Conservation (phyloP, 2,329 filamentous ascomycete species). For the Neopestalotiopsis rosae region DNA sequence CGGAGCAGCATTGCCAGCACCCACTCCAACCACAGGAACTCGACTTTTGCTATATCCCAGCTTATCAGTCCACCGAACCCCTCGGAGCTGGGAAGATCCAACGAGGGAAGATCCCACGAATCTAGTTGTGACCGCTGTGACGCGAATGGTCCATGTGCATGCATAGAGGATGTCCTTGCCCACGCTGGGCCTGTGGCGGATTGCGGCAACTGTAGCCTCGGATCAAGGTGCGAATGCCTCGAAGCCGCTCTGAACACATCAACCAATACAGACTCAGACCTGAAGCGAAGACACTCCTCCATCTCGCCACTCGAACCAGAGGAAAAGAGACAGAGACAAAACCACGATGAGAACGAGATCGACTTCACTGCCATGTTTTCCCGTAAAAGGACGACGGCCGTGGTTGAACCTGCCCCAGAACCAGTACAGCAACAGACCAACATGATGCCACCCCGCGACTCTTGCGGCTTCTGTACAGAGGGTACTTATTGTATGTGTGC, state of each 20-base stretch:
- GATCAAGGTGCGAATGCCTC: conserved; percentile 67
- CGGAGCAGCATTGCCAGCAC: conserved; percentile 34
- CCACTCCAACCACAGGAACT: conserved; percentile 32
- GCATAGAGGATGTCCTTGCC: conserved; percentile 63
- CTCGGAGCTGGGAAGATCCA: conserved; percentile 23
- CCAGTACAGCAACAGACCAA: conserved; percentile 34
- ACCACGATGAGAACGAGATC: conserved; percentile 64
- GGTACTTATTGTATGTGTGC: conserved; percentile 84
- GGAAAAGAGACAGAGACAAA: conserved; percentile 62
- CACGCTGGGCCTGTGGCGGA: conserved; percentile 52
- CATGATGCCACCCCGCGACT: conserved; percentile 61
- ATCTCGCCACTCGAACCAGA: conserved; percentile 46
- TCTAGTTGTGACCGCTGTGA: conserved; percentile 61
- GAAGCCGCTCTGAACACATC: conserved; percentile 47
- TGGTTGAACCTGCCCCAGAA: conserved; percentile 36
- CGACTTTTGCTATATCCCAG: conserved; percentile 61
- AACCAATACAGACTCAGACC: conserved; percentile 39
- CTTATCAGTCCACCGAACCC: conserved; percentile 60
- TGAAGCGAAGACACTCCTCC: conserved; percentile 57
- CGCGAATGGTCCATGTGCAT: conserved; percentile 59
- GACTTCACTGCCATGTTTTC: conserved; percentile 75
- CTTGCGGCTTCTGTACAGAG: conserved; percentile 83
- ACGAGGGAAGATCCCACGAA: conserved; percentile 38
- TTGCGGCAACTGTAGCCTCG: conserved; percentile 70
- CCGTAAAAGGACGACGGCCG: conserved; percentile 46